A percentile compares a stretch with the other conserved stretches of the same genome.
These are phyloP conservation scores for Neurospora sp. DNA, from an alignment of 495 filamentous ascomycete genomes.

Conservation along the genomic window DNA sequence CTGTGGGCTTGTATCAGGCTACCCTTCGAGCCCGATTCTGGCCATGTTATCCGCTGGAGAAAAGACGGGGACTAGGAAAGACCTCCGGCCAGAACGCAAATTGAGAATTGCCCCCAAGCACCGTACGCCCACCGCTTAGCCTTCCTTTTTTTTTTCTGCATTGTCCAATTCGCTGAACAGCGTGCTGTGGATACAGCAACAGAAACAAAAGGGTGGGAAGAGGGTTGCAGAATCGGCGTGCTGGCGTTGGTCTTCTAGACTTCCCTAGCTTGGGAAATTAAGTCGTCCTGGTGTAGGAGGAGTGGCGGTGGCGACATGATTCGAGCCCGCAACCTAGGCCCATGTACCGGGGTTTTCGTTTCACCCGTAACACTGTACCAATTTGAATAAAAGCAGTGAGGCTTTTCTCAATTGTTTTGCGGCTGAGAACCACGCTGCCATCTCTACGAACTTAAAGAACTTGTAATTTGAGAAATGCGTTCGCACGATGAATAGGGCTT, in stretches of 20 bases:
- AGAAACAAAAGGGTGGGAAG: not conserved
- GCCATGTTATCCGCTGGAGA: not conserved
- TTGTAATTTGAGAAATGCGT: not conserved
- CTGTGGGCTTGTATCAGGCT: not conserved
- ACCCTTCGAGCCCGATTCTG: not conserved
- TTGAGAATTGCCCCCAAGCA: not conserved
- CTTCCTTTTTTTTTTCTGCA: not conserved
- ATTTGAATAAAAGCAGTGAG: not conserved
- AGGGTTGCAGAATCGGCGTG: not conserved
- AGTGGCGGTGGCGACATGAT: not conserved
- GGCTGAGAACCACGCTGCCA: not conserved
- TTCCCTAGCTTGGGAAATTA: not conserved
- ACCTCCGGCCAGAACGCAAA: not conserved
- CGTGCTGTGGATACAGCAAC: not conserved
- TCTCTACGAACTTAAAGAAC: not conserved
- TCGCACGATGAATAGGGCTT: not conserved
- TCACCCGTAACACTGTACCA: not conserved
- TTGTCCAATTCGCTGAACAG: not conserved
- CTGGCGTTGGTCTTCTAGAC: not conserved
- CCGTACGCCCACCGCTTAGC: not conserved
- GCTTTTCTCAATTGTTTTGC: not conserved
- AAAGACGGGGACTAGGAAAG: not conserved
- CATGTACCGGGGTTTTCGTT: not conserved
- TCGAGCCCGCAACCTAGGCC: not conserved
- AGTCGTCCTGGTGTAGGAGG: not conserved